Evolutionary conservation across 106 monocot species (phyloP), one percentile per base, ranked within the genome.

Genomic region (Alisma plantagoaquatica): DNA sequence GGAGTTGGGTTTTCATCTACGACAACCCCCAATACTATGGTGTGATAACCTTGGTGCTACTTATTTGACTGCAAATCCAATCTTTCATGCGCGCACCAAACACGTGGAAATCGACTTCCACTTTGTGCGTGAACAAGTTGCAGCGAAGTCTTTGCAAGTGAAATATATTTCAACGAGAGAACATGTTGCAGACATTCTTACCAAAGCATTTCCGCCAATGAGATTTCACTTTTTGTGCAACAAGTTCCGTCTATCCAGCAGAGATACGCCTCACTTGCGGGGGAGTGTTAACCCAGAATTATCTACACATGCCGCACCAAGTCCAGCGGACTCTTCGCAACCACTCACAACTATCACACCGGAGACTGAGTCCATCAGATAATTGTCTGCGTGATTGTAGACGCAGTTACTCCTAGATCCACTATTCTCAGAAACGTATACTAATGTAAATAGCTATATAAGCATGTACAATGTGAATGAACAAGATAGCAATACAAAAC

Each of bases 61-160:
- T 2, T 49, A 49, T 49, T 21, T 49, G 2, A 2, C 48, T 20
- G 22, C 48, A 49, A 49, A 49, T 49, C 48, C 48, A 1, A 3
- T 49, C 2, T 49, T 49, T 21, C 14, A 49, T 18, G 48, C 48
- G 14, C 7, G 48, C 2, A 49, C 48, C 20, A 49, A 23, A 11
- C 48, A 49, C n/a, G 11, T 49, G 2, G n/a, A 49, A 23, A 19
- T 49, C 2, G 48, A 49, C n/a, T 49, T 49, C 11, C 48, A 49
- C 24, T 49, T 49, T 49, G 22, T 49, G 16, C 45, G 45, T 9
- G 45, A 38, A 7, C 35, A 38, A 38, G 35, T 38, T 38, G 9
- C 5, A 38, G 14, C n/a, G n/a, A n/a, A n/a, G n/a, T n/a, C n/a
- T n/a, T n/a, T n/a, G n/a, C n/a, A n/a, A n/a, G n/a, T n/a, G n/a